phyloP scores from a whole-genome alignment of 225 moss, liverwort and hornwort genomes.

The Neckera pumila region DNA sequence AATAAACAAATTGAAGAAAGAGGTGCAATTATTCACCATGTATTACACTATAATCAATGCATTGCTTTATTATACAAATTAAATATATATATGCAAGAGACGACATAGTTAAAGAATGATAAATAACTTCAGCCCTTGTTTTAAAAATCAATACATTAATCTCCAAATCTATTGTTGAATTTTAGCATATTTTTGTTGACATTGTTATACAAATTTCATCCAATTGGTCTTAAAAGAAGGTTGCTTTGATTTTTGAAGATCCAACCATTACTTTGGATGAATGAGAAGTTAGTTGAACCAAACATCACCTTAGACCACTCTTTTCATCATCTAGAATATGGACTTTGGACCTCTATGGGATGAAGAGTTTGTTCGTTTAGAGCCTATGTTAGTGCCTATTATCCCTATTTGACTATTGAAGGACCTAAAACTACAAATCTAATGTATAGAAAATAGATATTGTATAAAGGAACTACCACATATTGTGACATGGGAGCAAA shows the following conservation, averaged over 20 bases:
- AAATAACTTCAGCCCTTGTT: neutral
- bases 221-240: neutral
- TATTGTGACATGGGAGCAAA: neutral
- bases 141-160: neutral
- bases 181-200: neutral
- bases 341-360: fast-evolving
- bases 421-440: neutral
- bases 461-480: neutral
- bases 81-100: too few relatives aligned
- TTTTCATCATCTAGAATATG: neutral
- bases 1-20: constrained; percentile 8
- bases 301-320: fast-evolving
- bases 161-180: fast-evolving
- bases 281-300: too few relatives aligned
- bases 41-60: neutral
- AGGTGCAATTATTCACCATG: neutral
- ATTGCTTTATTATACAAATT: too few relatives aligned
- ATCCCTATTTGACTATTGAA: too few relatives aligned
- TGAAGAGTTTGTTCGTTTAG: neutral
- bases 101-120: too few relatives aligned
- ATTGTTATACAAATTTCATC: neutral
- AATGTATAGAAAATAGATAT: neutral
- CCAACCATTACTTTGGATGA: neutral
- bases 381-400: fast-evolving
- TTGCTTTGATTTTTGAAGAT: fast-evolving